A percentile compares a stretch with the other conserved stretches of the same genome.
Evolutionary conservation across 2,329 filamentous ascomycete species (phyloP).

Genomic region (Exophiala viscosa): DNA sequence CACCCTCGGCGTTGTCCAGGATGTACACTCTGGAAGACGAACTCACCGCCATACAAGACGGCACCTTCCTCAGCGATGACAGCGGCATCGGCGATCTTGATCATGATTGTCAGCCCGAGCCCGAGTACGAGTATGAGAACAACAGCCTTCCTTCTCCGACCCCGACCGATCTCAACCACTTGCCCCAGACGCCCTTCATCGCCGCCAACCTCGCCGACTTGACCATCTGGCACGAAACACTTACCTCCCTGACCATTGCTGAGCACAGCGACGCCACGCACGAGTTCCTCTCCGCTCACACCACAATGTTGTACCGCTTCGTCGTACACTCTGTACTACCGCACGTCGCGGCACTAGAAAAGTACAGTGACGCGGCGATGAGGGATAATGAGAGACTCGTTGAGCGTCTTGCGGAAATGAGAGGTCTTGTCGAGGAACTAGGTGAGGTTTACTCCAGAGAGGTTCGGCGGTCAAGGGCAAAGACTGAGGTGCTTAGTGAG

Average conservation of each 20-base stretch:
- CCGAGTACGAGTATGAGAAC: background rate
- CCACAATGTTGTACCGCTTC: slow-evolving; percentile 1
- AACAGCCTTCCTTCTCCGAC: background rate
- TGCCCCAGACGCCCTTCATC: background rate
- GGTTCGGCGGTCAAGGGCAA: too few species aligned
- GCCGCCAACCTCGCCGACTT: background rate
- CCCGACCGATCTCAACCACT: background rate
- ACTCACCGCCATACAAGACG: background rate
- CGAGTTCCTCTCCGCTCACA: background rate
- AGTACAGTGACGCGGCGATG: too few species aligned
- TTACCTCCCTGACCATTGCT: background rate
- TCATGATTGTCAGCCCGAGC: background rate
- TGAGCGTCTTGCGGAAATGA: too few species aligned
- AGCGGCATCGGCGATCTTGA: background rate
- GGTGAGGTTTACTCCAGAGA: too few species aligned
- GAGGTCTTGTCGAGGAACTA: too few species aligned
- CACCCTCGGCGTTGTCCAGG: background rate
- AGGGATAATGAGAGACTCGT: too few species aligned
- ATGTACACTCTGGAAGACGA: slow-evolving; percentile 2
- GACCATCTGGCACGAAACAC: background rate
- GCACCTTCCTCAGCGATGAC: background rate
- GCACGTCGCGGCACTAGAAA: too few species aligned
- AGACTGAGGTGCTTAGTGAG: too few species aligned
- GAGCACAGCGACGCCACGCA: background rate
- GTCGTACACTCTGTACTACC: background rate